Evolutionary conservation across 805 yeast genomes (phyloP).

Genomic region (Cephaloascus fragrans): DNA sequence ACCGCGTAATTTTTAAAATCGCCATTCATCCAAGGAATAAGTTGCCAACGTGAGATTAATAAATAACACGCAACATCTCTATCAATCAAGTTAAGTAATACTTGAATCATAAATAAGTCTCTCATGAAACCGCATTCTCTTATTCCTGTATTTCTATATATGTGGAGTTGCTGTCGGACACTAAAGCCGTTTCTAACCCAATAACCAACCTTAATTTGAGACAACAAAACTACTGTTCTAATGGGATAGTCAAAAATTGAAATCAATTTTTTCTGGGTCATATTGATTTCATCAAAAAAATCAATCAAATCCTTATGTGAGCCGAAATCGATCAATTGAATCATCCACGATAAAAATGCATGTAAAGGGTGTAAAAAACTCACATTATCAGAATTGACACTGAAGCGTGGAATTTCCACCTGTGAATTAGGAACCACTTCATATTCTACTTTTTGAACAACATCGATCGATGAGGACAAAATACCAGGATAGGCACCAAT

Average conservation of each 20-base stretch:
- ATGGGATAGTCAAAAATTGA: conserved; percentile 62
- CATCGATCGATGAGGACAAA: conserved; percentile 17
- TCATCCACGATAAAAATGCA: conserved; percentile 59
- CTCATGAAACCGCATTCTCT: conserved; percentile 77
- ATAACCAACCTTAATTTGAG: conserved; percentile 80
- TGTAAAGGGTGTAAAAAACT: conserved; percentile 79
- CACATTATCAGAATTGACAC: conserved; percentile 37
- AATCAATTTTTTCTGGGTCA: not conserved
- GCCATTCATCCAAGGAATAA: conserved; percentile 43
- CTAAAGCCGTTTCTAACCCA: conserved; percentile 95
- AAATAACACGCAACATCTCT: conserved; percentile 50
- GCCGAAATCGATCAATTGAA: conserved; percentile 38
- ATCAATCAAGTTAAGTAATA: conserved; percentile 37
- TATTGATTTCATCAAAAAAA: conserved; percentile 9
- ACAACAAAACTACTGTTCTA: conserved; percentile 62
- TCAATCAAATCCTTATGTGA: conserved; percentile 12
- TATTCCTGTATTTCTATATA: conserved; percentile 68
- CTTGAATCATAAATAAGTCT: conserved; percentile 68
- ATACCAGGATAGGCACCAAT: conserved; percentile 16
- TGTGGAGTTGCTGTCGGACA: conserved; percentile 66
- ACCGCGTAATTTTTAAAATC: conserved; percentile 19
- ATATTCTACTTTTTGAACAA: conserved; percentile 6
- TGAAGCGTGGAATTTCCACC: not conserved
- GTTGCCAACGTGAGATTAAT: conserved; percentile 61
- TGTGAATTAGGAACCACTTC: not conserved